A percentile compares a stretch with the other conserved stretches of the same genome.
Conservation (phyloP, 768 basidiomycete species). For the Pholiota molesta region DNA sequence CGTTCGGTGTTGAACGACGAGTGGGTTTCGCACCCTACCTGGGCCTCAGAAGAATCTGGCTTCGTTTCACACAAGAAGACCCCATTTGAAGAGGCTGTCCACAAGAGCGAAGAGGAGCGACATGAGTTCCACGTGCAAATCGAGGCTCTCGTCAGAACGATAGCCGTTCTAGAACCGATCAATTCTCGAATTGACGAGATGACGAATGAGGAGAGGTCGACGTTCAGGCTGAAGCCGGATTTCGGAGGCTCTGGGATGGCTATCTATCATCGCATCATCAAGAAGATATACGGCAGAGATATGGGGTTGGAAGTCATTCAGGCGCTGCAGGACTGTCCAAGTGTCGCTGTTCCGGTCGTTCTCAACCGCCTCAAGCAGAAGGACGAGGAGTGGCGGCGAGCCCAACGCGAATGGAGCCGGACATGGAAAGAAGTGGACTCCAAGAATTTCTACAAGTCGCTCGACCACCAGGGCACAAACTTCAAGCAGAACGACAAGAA, state of each 20-base stretch:
- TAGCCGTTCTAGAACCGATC: conserved; percentile 89
- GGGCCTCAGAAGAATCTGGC: conserved; percentile 95
- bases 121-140: conserved; percentile 98
- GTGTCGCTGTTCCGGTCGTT: conserved; percentile 89
- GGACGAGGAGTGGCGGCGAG: conserved; percentile 96
- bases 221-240: conserved; percentile 82
- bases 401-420: conserved; percentile 93
- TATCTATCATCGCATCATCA: conserved; percentile 91
- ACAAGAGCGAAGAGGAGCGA: conserved; percentile 97
- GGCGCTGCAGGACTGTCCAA: conserved; percentile 90
- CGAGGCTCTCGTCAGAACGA: conserved; percentile 88
- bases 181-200: conserved; percentile 84
- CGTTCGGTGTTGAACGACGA: conserved; percentile 96
- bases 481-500: conserved; percentile 98
- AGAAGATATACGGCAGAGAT: conserved; percentile 90
- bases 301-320: conserved; percentile 75
- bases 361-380: conserved; percentile 87
- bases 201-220: conserved; percentile 81
- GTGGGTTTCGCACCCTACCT: conserved; percentile 98
- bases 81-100: conserved; percentile 91
- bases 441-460: conserved; percentile 97
- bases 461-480: conserved; percentile 93
- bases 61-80: conserved; percentile 98
- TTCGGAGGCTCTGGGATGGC: conserved; percentile 88
- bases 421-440: conserved; percentile 97